Evolutionary conservation across 345 rosid genomes (phyloP).

Genomic region (Xanthoceras sorbifolium): DNA sequence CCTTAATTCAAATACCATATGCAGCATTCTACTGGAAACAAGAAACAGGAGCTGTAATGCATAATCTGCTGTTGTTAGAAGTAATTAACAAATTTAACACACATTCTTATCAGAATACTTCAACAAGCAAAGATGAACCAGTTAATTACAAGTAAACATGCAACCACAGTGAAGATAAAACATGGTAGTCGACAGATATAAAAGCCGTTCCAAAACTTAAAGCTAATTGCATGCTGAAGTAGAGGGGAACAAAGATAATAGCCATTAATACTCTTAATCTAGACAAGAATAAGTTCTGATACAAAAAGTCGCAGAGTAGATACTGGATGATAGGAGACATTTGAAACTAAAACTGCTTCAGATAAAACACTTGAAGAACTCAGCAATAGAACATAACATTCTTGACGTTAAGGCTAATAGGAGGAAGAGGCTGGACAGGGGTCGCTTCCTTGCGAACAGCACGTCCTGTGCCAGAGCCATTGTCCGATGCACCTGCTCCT

Average conservation of each 20-base stretch:
- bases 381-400: conserved; percentile 39
- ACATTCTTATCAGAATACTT: too few species aligned
- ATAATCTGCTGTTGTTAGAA: too few species aligned
- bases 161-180: background rate
- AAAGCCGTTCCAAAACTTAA: background rate
- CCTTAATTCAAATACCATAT: too few species aligned
- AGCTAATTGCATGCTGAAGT: background rate
- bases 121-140: too few species aligned
- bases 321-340: background rate
- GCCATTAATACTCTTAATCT: background rate
- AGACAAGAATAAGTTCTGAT: background rate
- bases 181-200: background rate
- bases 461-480: background rate
- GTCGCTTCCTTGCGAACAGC: conserved; percentile 1
- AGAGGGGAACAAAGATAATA: background rate
- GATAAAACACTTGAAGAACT: background rate
- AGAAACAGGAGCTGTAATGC: too few species aligned
- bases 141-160: too few species aligned
- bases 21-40: too few species aligned
- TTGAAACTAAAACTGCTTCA: background rate
- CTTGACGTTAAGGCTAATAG: conserved; percentile 39
- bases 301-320: background rate
- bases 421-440: conserved; percentile 33
- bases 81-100: too few species aligned
- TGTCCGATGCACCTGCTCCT: conserved; percentile 8